Base-by-base conservation (phyloP, 306 rosid species). In the Dalbergia oliveri region DNA sequence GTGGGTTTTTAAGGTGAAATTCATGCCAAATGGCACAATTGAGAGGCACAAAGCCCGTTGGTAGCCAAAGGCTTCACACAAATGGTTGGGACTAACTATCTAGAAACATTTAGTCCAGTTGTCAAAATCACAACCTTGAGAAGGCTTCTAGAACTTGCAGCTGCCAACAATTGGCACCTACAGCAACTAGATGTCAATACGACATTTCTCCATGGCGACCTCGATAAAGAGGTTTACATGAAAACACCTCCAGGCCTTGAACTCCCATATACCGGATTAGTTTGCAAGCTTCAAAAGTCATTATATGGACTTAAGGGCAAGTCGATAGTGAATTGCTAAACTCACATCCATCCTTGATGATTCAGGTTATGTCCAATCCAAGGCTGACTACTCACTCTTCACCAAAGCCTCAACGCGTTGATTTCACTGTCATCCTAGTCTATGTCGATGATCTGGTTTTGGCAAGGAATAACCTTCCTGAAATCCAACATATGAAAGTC, bases 401-500 rank as follows among this genome's bases (percentile, higher is more conserved):
- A 64, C 69, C 9, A 64, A 64, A 1, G 0, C 3, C 0, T 7
- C 21, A 7, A 1, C 7, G 2, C n/a, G 10, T 1, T 2, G 4
- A 18, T 4, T 14, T 64, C 6, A 37, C 21, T 10, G 5, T 11
- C 3, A 37, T 64, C 1, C 12, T 14, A 0, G 4, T 35, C 0
- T 64, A 35, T 35, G 26, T 64, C 0, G 69, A 35, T 15, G 69
- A 64, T 4, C 23, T 64, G 0, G 23, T 35, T 0, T 5, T 64
- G 0, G 12, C 8, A 2, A 26, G 49, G 0, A 14, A 4, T 15
- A 19, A 64, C 2, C 11, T n/a, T 0, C 3, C 1, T 5, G 49
- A 64, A 4, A 64, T 64, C 0, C 3, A 15, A 0, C 2, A 0
- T 0, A 0, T 64, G 1, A 64, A 64, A 4, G 0, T 0, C 4